These are phyloP conservation scores for Moricandia moricandioides DNA, from an alignment of 345 rosid species.

Conservation along the genomic window DNA sequence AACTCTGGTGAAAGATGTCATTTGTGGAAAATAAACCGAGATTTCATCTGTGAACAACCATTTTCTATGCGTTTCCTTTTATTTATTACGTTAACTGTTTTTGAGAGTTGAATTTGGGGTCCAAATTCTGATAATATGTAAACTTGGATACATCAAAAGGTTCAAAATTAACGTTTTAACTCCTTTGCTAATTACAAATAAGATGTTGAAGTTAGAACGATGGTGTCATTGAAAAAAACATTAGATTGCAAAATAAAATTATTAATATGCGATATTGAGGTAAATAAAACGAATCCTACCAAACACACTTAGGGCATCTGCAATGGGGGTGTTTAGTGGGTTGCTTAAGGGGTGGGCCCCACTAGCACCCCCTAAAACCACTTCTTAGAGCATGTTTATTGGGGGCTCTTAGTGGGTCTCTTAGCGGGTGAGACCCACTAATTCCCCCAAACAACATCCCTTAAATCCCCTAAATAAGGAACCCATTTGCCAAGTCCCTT, in stretches of 20 bases:
- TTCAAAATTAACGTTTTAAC: not conserved
- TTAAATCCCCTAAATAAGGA: too few relatives aligned
- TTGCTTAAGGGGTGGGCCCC: too few relatives aligned
- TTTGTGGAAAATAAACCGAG: not conserved
- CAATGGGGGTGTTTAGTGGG: too few relatives aligned
- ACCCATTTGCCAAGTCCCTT: too few relatives aligned
- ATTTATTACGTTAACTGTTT: not conserved
- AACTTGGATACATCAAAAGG: not conserved
- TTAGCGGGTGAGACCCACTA: too few relatives aligned
- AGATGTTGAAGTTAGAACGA: not conserved
- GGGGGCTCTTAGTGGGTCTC: too few relatives aligned
- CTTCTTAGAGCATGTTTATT: too few relatives aligned
- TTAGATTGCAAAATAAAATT: not conserved
- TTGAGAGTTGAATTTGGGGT: too few relatives aligned
- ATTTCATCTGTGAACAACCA: not conserved
- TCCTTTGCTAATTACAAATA: not conserved
- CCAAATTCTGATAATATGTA: not conserved
- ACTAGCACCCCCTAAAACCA: too few relatives aligned
- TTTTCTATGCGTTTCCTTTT: not conserved
- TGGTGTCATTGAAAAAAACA: not conserved
- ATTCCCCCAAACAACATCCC: too few relatives aligned
- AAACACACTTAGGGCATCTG: conserved; percentile 27
- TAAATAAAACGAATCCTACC: conserved; percentile 16
- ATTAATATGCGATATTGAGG: not conserved
- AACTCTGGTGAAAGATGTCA: not conserved